Evolutionary conservation across 768 basidiomycete genomes (phyloP), one percentile per base, ranked within the genome.

Genomic region (Albatrellus ellisii): DNA sequence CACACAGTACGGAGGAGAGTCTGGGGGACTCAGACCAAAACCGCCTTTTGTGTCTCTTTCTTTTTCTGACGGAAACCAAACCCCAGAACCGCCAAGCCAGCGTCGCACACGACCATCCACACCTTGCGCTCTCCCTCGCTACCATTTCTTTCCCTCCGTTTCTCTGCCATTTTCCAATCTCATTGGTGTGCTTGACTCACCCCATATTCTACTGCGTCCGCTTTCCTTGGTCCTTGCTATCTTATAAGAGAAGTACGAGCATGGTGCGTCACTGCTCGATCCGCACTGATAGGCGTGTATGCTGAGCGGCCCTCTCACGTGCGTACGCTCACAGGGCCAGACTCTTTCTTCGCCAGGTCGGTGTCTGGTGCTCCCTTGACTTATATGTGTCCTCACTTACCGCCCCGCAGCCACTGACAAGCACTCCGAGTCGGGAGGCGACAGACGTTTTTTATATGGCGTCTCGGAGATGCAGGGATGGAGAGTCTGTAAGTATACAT

Each of bases 381-480:
- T 18, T 21, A 22, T 21, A 22, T 36, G 20, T 21, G 35, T 22
- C 17, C 17, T 18, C 15, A 36, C 2, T 21, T 6, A 11, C 35
- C 6, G 15, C 35, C 27, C 44, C 45, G 27, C 53, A 91, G 89
- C 77, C 17, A 90, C 83, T 41, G 73, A 75, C 50, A 99, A 97
- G 70, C 73, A 70, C 56, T 79, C 87, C 4, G 72, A 78, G 51
- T 60, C 68, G 17, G 90, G 86, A 32, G 68, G 66, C 48, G 79
- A 88, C 73, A 69, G 66, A 46, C 73, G 73, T 44, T 79, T 73
- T 60, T 54, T 69, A 35, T 97, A 79, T 61, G 82, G 74, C 6
- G 72, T 95, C 32, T 80, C 85, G 35, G 92, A 97, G 64, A 98
- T 98, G 94, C 95, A 99, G 62, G 95, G 95, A 54, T 99, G 95